Evolutionary conservation across 2,329 filamentous ascomycete genomes (phyloP), one percentile per base, ranked within the genome.

Genomic region (Periconia sp.): DNA sequence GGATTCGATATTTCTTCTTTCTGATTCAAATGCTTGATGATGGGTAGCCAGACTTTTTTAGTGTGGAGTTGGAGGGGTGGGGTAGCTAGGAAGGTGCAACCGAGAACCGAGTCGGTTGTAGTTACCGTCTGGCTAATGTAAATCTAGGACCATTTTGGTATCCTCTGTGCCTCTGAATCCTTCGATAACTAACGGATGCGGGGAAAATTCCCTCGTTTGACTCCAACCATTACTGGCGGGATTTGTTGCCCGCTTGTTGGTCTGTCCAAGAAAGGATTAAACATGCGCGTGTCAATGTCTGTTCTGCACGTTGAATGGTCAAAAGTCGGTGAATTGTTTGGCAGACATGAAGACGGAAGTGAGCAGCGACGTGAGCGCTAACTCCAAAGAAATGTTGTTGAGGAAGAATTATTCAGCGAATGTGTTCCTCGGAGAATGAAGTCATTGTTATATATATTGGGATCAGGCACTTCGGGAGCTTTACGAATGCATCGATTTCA

Each of bases 261-360:
- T 37, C 33, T 6, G 6, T 37, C 11, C 33, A 11, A 37, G 11
- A 37, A 3, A 37, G 33, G 11, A 37, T 5, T 37, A 37, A 14
- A 37, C 33, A 7, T 14, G 31, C n/a, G n/a, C n/a, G 14, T 14
- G 31, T 33, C 31, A 13, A 13, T 13, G 33, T 13, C 33, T n/a
- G 30, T 23, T 30, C 40, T 40, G 2, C n/a, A 18, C n/a, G 18
- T 46, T 41, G 30, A 49, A 33, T 51, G 50, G 50, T 49, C 45
- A 45, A 44, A 33, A 17, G 46, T 48, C 46, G 46, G 45, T 8
- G 10, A n/a, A 31, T 13, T 37, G 15, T 37, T 27, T 27, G 23
- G n/a, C n/a, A n/a, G n/a, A 27, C 5, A 8, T 27, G 23, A 27
- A 27, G 3, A 5, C 23, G 23, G 23, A 5, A n/a, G n/a, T n/a